Evolutionary conservation across 2,329 filamentous ascomycete species (phyloP), one percentile per base, ranked within the genome.

Genomic region (Aspergillus cejpii): DNA sequence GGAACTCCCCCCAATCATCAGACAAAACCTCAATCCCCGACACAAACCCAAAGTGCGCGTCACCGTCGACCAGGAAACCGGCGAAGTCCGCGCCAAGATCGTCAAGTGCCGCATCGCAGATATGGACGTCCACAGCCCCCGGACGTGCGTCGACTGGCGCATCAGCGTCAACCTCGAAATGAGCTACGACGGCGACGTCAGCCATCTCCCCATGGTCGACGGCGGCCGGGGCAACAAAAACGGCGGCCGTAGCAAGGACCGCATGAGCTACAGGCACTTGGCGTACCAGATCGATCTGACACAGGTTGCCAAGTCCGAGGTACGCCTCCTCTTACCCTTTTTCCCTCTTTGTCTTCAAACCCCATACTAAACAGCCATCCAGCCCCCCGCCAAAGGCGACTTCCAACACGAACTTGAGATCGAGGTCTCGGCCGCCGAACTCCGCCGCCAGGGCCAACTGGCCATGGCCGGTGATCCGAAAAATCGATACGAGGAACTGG

Each of bases 141-240:
- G 74, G 39, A 79, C 78, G 6, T 79, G 80, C 2, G 86, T 96
- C 59, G 92, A 98, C 67, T 95, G 89, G 68, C 86, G 92, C 8
- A 83, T 98, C 55, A 94, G 88, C 58, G 82, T 98, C 60, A 97
- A 95, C 61, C 77, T 98, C 2, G 94, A 98, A 79, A 89, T 94
- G 79, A 78, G 84, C 43, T 94, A 83, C 72, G 77, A 88, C 3
- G 87, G 89, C 19, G 74, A 80, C 1, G 59, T 85, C 0, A 74
- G 81, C 6, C 70, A 72, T 17, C 65, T 81, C 2, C 63, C 70
- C 0, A 65, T 73, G 6, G 73, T 75, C 19, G 66, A 65, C 28
- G 56, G 58, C 10, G 52, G 52, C 3, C 54, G 57, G 7, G 70
- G 69, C 3, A 63, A 62, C 27, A 69, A 65, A 36, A 68, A 57